Evolutionary conservation across 192 early-diverging fungal species (phyloP).

Genomic region (Rhizophagus clarus): DNA sequence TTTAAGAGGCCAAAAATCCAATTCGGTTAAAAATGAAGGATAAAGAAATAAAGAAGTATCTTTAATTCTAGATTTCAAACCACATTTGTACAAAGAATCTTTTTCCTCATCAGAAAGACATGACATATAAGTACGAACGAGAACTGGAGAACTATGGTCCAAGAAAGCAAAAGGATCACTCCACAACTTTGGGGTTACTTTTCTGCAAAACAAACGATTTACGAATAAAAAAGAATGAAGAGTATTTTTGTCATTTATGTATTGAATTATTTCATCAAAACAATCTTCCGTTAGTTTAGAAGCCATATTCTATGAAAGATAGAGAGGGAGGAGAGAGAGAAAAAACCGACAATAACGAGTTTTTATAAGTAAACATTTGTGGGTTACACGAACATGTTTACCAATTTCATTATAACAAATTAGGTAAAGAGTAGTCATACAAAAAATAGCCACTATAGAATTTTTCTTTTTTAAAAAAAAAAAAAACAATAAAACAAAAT

Average conservation of each 20-base stretch:
- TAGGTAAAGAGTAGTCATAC: too few relatives aligned
- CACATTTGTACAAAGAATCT: not conserved
- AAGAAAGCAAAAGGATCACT: not conserved
- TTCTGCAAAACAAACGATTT: not conserved
- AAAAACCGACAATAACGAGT: too few relatives aligned
- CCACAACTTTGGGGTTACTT: not conserved
- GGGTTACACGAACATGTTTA: too few relatives aligned
- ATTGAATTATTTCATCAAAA: constrained; percentile 1
- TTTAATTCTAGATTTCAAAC: not conserved
- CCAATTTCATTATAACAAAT: too few relatives aligned
- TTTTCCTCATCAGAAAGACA: not conserved
- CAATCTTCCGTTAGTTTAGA: not conserved
- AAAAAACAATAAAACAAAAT: too few relatives aligned
- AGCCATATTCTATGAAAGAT: not conserved
- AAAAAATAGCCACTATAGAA: too few relatives aligned
- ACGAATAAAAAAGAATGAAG: not conserved
- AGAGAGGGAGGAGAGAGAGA: too few relatives aligned
- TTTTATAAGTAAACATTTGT: too few relatives aligned
- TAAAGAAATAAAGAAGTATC: not conserved
- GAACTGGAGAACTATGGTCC: not conserved
- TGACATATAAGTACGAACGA: not conserved
- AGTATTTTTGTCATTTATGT: not conserved
- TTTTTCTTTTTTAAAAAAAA: too few relatives aligned
- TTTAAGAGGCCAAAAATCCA: not conserved
- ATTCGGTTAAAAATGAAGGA: not conserved